These are phyloP conservation scores for Yamadazyma sp. DNA, from an alignment of 1,139 yeast species.

Conservation along the genomic window DNA sequence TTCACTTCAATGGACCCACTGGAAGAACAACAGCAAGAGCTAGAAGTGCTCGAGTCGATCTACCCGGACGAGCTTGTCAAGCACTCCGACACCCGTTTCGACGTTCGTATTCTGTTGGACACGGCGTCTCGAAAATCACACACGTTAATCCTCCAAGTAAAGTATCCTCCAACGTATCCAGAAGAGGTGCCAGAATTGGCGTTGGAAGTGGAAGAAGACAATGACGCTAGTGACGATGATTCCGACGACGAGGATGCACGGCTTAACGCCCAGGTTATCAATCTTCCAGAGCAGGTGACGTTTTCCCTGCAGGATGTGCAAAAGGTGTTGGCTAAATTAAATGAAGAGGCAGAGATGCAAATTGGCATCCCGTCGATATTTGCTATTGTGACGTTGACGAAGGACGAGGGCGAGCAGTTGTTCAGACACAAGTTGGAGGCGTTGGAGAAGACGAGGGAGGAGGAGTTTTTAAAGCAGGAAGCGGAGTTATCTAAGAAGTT, in stretches of 20 bases:
- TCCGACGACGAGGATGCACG: constrained; percentile 48
- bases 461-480: constrained; percentile 55
- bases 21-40: constrained; percentile 78
- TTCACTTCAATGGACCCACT: constrained; percentile 53
- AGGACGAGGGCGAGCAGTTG: constrained; percentile 73
- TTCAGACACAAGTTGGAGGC: constrained; percentile 57
- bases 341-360: constrained; percentile 70
- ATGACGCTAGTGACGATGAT: constrained; percentile 32
- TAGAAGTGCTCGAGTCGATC: constrained; percentile 82
- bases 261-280: constrained; percentile 38
- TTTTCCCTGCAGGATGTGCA: constrained; percentile 49
- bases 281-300: constrained; percentile 56
- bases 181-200: constrained; percentile 59
- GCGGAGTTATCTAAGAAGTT: constrained; percentile 72
- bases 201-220: constrained; percentile 25
- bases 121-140: constrained; percentile 57
- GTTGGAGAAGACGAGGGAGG: constrained; percentile 59
- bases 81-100: constrained; percentile 44
- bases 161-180: constrained; percentile 72
- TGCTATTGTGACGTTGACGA: constrained; percentile 70
- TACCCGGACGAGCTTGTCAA: constrained; percentile 81
- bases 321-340: constrained; percentile 38
- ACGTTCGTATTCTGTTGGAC: constrained; percentile 54
- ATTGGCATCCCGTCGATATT: constrained; percentile 88
- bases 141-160: constrained; percentile 52